Base-by-base conservation (phyloP, 1,139 yeast genomes). In the Taphrina sp. region DNA sequence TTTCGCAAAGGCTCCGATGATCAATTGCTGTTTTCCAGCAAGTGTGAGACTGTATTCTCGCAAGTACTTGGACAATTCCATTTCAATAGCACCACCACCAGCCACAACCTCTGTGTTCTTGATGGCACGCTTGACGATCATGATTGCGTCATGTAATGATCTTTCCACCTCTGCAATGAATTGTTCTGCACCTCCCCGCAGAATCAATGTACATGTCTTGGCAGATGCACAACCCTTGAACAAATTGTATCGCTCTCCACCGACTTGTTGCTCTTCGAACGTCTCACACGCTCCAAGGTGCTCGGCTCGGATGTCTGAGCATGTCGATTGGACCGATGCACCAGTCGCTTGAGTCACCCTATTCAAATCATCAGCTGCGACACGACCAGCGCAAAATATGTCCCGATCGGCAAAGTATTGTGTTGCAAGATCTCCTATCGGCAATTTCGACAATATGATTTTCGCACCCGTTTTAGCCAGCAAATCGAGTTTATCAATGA, bases 41-140 rank as follows among this genome's bases (percentile, higher is more conserved):
- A 92, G 85, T 10, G 89, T 79, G 67, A 83, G 83, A 19, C 96
- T 83, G 66, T 82, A 80, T 64, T 88, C 96, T 66, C 98, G 80
- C 64, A 94, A 77, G 68, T 85, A 81, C 68, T 82, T 87, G 39
- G 97, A 89, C 49, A 94, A 69, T 69, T 92, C 97, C 98, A 92
- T 94, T 71, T 92, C 98, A 62, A 90, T 85, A 44, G 99, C 99
- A 61, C 99, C 99, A 62, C 99, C 99, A 59, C 99, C 99, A 14
- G 96, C 97, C 60, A 92, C 98, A 62, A 94, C 82, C 33, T 80
- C 75, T 66, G 81, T 85, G 68, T 89, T 92, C 67, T 85, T 84
- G 46, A 92, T 82, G 1, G 97, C 95, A 66, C 98, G 80, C 74
- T 90, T 90, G 49, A 92, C 97, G 70, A 94, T 89, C 98, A 92